Conservation (phyloP, 805 yeast genomes). For the Zygotorulaspora danielsina region DNA sequence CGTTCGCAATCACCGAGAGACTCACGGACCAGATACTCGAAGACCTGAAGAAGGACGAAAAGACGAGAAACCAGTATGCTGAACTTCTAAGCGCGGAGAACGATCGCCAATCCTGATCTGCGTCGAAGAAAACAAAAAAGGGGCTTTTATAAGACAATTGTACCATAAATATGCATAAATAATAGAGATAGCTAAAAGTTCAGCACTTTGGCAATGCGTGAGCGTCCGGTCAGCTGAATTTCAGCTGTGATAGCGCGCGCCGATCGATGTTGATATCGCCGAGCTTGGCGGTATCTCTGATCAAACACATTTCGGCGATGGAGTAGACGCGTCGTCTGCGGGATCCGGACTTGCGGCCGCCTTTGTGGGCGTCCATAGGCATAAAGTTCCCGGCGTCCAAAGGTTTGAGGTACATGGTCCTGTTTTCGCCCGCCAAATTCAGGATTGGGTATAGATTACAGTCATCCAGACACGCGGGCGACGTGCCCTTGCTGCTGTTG, state of each 20-base stretch:
- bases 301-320: background rate
- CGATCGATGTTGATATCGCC: too few species aligned
- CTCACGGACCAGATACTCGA: constrained; percentile 61
- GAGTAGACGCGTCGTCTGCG: constrained; percentile 1
- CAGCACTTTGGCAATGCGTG: too few species aligned
- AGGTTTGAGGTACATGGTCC: background rate
- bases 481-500: background rate
- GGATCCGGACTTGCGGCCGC: too few species aligned
- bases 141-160: background rate
- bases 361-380: background rate
- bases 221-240: too few species aligned
- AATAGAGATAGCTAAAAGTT: too few species aligned
- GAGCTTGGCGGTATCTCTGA: too few species aligned
- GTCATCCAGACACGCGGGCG: background rate
- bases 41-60: constrained; percentile 52
- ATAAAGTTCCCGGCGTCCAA: background rate
- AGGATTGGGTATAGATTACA: constrained; percentile 4
- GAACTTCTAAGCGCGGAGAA: constrained; percentile 35
- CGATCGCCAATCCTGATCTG: constrained; percentile 23
- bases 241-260: too few species aligned
- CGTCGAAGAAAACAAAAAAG: background rate
- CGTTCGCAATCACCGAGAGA: constrained; percentile 56
- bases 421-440: constrained; percentile 2
- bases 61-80: constrained; percentile 40
- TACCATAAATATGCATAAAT: constrained; percentile 4